Evolutionary conservation across 2,329 filamentous ascomycete species (phyloP).

Genomic region (Penicillium sp.): DNA sequence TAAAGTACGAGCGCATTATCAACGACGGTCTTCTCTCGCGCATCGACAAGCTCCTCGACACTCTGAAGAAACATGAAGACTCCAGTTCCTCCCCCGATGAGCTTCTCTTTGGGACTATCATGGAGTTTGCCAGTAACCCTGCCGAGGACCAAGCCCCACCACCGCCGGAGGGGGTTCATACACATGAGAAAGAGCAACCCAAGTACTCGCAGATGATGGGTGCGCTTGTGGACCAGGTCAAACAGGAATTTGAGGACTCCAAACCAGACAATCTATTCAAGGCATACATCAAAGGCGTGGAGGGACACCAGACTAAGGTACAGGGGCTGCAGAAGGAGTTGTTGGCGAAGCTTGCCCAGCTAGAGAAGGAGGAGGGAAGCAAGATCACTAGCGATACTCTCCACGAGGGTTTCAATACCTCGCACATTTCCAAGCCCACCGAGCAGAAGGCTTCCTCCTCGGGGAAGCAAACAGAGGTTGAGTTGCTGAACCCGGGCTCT

Average conservation of each 20-base stretch:
- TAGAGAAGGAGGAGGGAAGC: constrained; percentile 80
- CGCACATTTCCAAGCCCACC: constrained; percentile 70
- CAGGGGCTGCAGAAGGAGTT: constrained; percentile 77
- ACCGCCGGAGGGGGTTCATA: constrained; percentile 78
- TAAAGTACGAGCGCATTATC: constrained; percentile 87
- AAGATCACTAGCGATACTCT: constrained; percentile 95
- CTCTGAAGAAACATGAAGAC: constrained; percentile 74
- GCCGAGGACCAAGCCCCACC: constrained; percentile 75
- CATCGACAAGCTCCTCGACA: constrained; percentile 76
- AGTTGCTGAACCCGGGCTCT: constrained; percentile 74
- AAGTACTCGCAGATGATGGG: constrained; percentile 98
- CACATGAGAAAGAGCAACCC: constrained; percentile 73
- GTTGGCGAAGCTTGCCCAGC: constrained; percentile 71
- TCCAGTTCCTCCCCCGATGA: constrained; percentile 71
- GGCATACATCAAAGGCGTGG: constrained; percentile 78
- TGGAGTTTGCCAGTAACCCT: constrained; percentile 75
- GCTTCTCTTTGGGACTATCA: constrained; percentile 84
- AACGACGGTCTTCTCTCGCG: constrained; percentile 88
- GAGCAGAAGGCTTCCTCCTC: constrained; percentile 50
- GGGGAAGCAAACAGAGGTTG: constrained; percentile 54
- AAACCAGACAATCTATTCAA: constrained; percentile 72
- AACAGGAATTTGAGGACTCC: constrained; percentile 75
- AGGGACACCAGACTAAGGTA: constrained; percentile 77
- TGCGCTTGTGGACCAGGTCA: constrained; percentile 92
- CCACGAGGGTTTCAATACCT: constrained; percentile 88